Evolutionary conservation across 306 rosid genomes (phyloP).

Genomic region (Styphnolobium japonicum): DNA sequence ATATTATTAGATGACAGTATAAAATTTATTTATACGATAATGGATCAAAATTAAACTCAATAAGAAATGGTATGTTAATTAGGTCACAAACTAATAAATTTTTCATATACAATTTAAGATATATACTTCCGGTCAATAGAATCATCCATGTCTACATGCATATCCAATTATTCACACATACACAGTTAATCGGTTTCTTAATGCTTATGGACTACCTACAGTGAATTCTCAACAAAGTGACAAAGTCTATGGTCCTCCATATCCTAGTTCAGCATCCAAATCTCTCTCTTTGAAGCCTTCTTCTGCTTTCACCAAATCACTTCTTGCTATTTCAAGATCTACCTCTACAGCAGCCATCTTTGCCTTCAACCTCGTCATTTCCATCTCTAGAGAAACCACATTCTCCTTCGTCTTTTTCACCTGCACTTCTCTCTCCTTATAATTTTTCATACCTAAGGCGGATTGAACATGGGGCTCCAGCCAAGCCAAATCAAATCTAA

Average conservation of each 20-base stretch:
- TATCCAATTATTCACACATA: neutral
- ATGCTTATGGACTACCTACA: too few species aligned
- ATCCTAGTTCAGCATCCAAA: constrained; percentile 13
- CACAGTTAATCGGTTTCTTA: too few species aligned
- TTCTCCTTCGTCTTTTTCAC: neutral
- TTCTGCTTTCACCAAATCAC: constrained; percentile 4
- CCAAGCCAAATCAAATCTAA: constrained; percentile 23
- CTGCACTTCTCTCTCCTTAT: neutral
- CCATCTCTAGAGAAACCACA: neutral
- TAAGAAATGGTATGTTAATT: neutral
- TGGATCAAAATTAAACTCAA: too few species aligned
- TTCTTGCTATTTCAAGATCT: constrained; percentile 3
- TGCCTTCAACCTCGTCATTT: neutral
- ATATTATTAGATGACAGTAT: too few species aligned
- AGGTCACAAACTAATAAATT: neutral
- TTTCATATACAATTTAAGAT: neutral
- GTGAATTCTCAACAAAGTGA: neutral
- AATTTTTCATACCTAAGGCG: neutral
- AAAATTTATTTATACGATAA: too few species aligned
- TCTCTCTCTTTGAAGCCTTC: neutral
- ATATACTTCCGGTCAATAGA: neutral
- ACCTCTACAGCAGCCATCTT: neutral
- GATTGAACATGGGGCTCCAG: constrained; percentile 14
- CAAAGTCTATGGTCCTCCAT: neutral
- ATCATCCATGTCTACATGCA: neutral